Base-by-base conservation (phyloP, 2,329 filamentous ascomycete genomes). In the Rhynchosporium secalis region DNA sequence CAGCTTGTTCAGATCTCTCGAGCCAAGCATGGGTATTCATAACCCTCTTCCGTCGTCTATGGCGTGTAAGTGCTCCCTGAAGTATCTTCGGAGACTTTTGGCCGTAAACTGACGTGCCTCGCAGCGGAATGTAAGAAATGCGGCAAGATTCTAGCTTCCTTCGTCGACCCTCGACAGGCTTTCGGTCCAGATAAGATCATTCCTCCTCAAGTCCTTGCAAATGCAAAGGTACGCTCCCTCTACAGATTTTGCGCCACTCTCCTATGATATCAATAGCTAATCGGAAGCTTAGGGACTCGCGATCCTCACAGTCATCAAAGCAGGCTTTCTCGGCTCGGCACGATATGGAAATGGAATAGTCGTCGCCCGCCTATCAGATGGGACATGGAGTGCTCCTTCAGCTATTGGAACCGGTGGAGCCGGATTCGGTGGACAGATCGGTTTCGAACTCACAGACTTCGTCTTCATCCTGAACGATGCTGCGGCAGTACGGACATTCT, bases 141-240 rank as follows among this genome's bases (percentile, higher is more conserved):
- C 75, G 90, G 90, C 74, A 96, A 96, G 82, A 98, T 98, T 73
- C 85, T 99, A 70, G 86, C 90, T 51, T 96, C 93, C 12, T 99
- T 99, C 76, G 85, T 98, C 75, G 95, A 98, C 75, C 95, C 95
- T 26, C 86, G 88, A 74, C 94, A 98, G 80, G 80, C 94, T 26
- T 96, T 98, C 76, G 92, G 94, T 5, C 94, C 95, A 61, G 95
- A 98, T 77, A 98, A 98, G 78, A 88, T 99, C 75, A 99, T 99
- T 71, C 95, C 95, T 56, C 93, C 94, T 7, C 85, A 88, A 58
- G 84, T 99, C 70, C 87, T 99, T 71, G 89, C 90, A 68, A 91
- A 91, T 76, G 95, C 95, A 72, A 97, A 99, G 86, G 90, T 92
- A 78, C 64, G 71, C 20, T 45, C 43, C 43, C 61, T 48, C 40